Evolutionary conservation across 2,329 filamentous ascomycete species (phyloP), one percentile per base, ranked within the genome.

Genomic region (Ophiostoma australiae): DNA sequence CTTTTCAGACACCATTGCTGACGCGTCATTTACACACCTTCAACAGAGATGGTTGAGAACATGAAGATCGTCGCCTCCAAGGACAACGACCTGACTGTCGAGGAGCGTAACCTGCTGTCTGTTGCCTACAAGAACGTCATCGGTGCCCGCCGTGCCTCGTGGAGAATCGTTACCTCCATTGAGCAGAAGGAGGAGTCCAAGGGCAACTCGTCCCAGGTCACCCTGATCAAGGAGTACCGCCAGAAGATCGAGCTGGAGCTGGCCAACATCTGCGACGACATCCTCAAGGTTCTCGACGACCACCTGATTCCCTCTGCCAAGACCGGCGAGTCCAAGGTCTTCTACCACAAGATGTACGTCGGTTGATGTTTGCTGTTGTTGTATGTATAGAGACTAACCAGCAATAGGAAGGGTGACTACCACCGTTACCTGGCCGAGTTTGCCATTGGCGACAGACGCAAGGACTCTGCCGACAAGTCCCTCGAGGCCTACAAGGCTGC

Each of bases 81-180:
- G 81, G 89, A 92, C 80, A 89, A 86, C 78, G 91, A 94, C 84
- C 90, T 94, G 79, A 91, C 89, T 76, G 94, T 98, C 78, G 94
- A 98, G 83, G 95, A 99, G 90, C 93, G 94, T 83, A 98, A 98
- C 86, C 91, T 99, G 75, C 90, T 99, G 76, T 97, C 93, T 76
- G 95, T 98, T 79, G 94, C 94, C 81, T 99, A 99, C 91, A 99
- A 99, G 92, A 99, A 99, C 85, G 95, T 99, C 74, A 93, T 99
- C 79, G 94, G 95, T 79, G 96, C 95, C 80, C 91, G 94, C 83
- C 94, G 95, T 89, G 94, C 94, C 80, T 97, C 93, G 78, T 99
- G 94, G 94, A 90, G 94, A 85, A 98, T 99, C 84, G 96, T 99
- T 84, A 96, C 94, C 81, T 98, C 95, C 81, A 98, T 99, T 27